A percentile compares a stretch with the other conserved stretches of the same genome.
These are phyloP conservation scores for Westerdykella sp. DNA, from an alignment of 2,329 filamentous ascomycete genomes.

Conservation along the genomic window DNA sequence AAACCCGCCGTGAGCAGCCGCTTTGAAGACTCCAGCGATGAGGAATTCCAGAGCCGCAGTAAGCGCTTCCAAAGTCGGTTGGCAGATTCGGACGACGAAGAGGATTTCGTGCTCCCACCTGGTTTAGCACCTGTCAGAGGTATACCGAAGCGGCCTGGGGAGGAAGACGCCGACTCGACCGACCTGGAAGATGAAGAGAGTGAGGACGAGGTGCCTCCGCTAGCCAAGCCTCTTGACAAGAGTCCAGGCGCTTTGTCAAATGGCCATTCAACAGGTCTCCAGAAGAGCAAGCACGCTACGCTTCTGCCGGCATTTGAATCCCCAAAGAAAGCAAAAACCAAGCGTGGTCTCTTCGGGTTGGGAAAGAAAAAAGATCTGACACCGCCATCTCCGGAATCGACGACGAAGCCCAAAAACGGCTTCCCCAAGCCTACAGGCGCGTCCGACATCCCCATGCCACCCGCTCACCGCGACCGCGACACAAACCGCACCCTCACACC, in stretches of 20 bases:
- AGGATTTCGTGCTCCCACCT: constrained; percentile 41
- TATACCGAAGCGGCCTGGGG: constrained; percentile 51
- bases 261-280: constrained; percentile 16
- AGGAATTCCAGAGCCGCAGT: constrained; percentile 30
- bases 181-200: constrained; percentile 45
- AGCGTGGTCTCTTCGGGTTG: constrained; percentile 46
- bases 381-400: constrained; percentile 19
- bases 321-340: constrained; percentile 35
- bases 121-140: constrained; percentile 51
- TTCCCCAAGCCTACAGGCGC: neutral
- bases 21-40: constrained; percentile 66
- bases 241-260: constrained; percentile 16
- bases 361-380: constrained; percentile 54
- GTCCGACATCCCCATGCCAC: constrained; percentile 26
- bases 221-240: constrained; percentile 43
- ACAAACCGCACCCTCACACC: constrained; percentile 25
- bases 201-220: constrained; percentile 32
- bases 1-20: constrained; percentile 39
- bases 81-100: constrained; percentile 47
- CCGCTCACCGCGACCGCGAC: constrained; percentile 21
- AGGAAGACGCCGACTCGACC: constrained; percentile 53
- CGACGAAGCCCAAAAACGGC: constrained; percentile 24
- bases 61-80: constrained; percentile 43
- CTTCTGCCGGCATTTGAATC: constrained; percentile 21
- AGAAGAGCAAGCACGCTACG: constrained; percentile 33